Percentiles rank a stretch among this genome's conserved stretches.
These are phyloP conservation scores for Pyrenophora graminea DNA, from an alignment of 2,329 filamentous ascomycete species.

Conservation along the genomic window DNA sequence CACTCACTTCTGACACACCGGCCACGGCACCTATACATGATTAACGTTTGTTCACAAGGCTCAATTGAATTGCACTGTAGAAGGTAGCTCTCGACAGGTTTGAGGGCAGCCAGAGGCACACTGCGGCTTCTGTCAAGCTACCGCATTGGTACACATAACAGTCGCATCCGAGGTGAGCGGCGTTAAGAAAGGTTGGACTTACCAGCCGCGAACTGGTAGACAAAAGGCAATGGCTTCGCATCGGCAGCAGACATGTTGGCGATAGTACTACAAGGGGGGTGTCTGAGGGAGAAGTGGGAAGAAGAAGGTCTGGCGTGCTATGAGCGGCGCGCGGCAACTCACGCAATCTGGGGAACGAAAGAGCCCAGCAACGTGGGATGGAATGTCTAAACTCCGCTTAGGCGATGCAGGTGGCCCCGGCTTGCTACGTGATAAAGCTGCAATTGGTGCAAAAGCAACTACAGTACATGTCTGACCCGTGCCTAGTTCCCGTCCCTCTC, in stretches of 20 bases:
- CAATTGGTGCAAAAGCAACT: slow-evolving; percentile 16
- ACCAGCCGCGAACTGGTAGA: slow-evolving; percentile 95
- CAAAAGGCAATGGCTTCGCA: slow-evolving; percentile 79
- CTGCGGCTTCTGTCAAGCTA: slow-evolving; percentile 4
- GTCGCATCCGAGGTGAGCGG: slow-evolving; percentile 28
- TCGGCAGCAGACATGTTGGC: slow-evolving; percentile 54
- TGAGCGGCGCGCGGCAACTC: slow-evolving; percentile 16
- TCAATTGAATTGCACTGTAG: not conserved
- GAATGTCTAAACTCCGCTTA: slow-evolving; percentile 14
- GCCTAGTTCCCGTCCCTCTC: not conserved
- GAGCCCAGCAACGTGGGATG: slow-evolving; percentile 32
- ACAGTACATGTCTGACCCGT: not conserved
- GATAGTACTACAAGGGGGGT: slow-evolving; percentile 15
- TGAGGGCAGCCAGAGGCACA: slow-evolving; percentile 2
- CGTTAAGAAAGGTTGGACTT: slow-evolving; percentile 46
- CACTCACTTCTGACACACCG: slow-evolving; percentile 90
- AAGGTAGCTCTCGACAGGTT: not conserved
- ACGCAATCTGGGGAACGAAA: slow-evolving; percentile 36
- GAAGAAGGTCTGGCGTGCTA: slow-evolving; percentile 18
- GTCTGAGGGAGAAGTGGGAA: slow-evolving; percentile 9
- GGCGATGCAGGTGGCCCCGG: slow-evolving; percentile 18
- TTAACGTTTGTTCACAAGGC: slow-evolving; percentile 34
- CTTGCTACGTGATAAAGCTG: slow-evolving; percentile 21
- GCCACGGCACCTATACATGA: slow-evolving; percentile 75
- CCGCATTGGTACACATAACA: slow-evolving; percentile 6